These are phyloP conservation scores for Annulohypoxylon bovei DNA, from an alignment of 495 filamentous ascomycete genomes.

Conservation along the genomic window DNA sequence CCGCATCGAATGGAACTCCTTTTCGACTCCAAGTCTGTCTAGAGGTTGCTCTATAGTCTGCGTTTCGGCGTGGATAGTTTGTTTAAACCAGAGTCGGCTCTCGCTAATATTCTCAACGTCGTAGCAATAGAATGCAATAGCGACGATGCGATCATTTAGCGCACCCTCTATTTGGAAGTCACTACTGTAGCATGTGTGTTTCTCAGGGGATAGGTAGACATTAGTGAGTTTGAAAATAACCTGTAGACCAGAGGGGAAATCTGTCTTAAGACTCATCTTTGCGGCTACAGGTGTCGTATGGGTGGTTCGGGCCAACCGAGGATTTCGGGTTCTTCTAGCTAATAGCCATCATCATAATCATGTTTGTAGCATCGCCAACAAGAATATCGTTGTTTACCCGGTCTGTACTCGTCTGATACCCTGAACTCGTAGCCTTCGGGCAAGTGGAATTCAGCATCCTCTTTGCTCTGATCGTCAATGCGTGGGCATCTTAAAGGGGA, in stretches of 20 bases:
- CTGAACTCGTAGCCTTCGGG: slow-evolving; percentile 30
- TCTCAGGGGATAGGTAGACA: slow-evolving; percentile 68
- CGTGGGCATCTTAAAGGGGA: neutral
- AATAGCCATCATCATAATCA: slow-evolving; percentile 22
- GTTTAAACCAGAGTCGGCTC: slow-evolving; percentile 62
- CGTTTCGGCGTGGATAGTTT: too few species aligned
- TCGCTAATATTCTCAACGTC: slow-evolving; percentile 69
- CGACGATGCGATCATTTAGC: slow-evolving; percentile 66
- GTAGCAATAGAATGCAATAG: slow-evolving; percentile 70
- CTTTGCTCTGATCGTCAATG: slow-evolving; percentile 11
- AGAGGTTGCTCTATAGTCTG: too few species aligned
- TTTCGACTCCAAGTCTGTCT: too few species aligned
- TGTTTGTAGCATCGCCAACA: neutral
- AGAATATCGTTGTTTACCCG: neutral
- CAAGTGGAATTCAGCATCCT: slow-evolving; percentile 15
- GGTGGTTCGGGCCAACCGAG: slow-evolving; percentile 39
- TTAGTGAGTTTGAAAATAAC: slow-evolving; percentile 71
- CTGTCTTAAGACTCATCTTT: neutral
- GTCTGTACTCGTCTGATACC: slow-evolving; percentile 13
- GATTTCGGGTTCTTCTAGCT: slow-evolving; percentile 15
- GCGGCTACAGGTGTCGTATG: neutral
- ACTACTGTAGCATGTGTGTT: slow-evolving; percentile 52
- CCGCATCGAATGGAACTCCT: too few species aligned
- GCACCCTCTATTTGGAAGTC: slow-evolving; percentile 63
- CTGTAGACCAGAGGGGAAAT: slow-evolving; percentile 56